Evolutionary conservation across 331 rosid species (phyloP), one percentile per base, ranked within the genome.

Genomic region (Saraca asoca): DNA sequence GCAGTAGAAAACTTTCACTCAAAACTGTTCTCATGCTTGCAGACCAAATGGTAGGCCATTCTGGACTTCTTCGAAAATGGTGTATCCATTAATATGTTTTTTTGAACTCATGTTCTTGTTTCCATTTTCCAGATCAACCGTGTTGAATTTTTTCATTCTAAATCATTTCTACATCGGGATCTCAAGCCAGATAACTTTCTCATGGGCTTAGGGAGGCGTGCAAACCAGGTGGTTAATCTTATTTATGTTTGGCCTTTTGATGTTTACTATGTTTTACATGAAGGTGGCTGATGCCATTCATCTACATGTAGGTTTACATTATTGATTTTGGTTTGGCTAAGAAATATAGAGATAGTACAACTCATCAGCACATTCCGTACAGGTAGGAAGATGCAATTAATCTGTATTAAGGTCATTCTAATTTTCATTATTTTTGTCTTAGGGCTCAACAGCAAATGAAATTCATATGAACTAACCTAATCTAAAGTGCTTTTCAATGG

Each of bases 161-260:
- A 90, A 64, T 93, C 98, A 54, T 86, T 94, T 81, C 92, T 94
- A 14, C 99, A 94, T 68, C 92, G 99, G 10, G 99, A 94, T 83
- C 90, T 94, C 72, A 94, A 94, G 83, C 97, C 99, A 0, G 99
- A 94, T 78, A 94, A 94, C 58, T 94, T 94, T 83, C 95, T 94
- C 49, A 94, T 94, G 99, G 99, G 97, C 58, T 82, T 94, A 66
- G 99, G 99, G 74, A 86, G 97, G 88, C 97, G 97, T 71, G 97
- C 99, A 7, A 94, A 94, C 75, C 97, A 90, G 96, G 99, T 94
- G 17, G 15, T 9, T 62, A 19, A 56, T 70, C 70, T 63, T 42
- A 52, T 62, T 81, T 79, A 49, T 53, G 44, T 68, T 12, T 53
- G 5, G 37, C 24, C 58, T 39, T 51, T 24, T 66, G 37, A 42